These are phyloP conservation scores for Malbranchea zuffiana DNA, from an alignment of 2,329 filamentous ascomycete genomes.

Conservation along the genomic window DNA sequence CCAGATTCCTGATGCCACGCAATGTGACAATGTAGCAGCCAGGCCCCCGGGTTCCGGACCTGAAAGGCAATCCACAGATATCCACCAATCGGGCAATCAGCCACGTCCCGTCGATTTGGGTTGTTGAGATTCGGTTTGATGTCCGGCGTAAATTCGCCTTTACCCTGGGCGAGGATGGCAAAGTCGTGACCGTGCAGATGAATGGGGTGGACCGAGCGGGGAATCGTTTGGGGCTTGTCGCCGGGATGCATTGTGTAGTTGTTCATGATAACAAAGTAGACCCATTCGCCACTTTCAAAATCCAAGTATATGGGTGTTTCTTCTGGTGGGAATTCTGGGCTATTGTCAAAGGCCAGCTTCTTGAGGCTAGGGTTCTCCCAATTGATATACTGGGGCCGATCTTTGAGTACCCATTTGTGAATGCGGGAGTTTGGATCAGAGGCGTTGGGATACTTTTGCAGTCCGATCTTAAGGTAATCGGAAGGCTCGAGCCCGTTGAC, in stretches of 20 bases:
- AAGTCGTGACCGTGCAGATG: conserved; percentile 63
- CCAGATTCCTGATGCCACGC: conserved; percentile 51
- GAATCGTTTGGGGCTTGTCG: no score
- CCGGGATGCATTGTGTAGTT: no score
- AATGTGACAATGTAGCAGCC: conserved; percentile 49
- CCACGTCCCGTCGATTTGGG: conserved; percentile 39
- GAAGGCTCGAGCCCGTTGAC: no score
- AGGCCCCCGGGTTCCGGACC: conserved; percentile 45
- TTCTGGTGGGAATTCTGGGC: not conserved
- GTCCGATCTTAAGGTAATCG: no score
- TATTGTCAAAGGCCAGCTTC: no score
- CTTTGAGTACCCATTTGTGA: no score
- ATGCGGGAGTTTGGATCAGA: no score
- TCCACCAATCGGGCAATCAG: conserved; percentile 34
- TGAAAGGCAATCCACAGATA: conserved; percentile 41
- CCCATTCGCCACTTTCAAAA: not conserved
- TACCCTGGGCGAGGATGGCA: conserved; percentile 47
- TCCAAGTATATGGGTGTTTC: not conserved
- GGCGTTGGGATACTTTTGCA: no score
- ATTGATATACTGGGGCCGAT: no score
- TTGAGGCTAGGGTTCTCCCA: no score
- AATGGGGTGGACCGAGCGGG: conserved; percentile 30
- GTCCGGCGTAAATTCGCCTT: not conserved
- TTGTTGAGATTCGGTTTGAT: conserved; percentile 20
- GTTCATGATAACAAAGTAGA: no score